A percentile compares a stretch with the other conserved stretches of the same genome.
Evolutionary conservation across 78 protist genomes (phyloP).

Genomic region (Dictyostelium purpureum): DNA sequence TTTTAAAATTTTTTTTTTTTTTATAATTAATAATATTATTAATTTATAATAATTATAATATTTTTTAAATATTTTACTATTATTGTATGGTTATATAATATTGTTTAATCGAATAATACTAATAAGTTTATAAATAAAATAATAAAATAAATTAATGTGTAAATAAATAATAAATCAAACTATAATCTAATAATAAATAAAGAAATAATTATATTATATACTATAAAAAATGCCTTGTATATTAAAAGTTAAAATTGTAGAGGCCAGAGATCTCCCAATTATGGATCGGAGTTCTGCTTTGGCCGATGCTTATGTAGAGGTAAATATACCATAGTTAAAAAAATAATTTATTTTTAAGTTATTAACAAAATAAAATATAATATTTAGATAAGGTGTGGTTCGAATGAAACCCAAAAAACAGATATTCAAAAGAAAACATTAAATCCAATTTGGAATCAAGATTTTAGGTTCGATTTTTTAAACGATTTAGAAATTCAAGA

Average conservation of each 20-base stretch:
- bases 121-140: too few relatives aligned
- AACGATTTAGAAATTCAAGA: slow-evolving; percentile 90
- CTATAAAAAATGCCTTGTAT: slow-evolving; percentile 89
- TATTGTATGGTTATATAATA: too few relatives aligned
- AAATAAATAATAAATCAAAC: too few relatives aligned
- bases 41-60: too few relatives aligned
- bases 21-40: too few relatives aligned
- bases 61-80: too few relatives aligned
- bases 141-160: too few relatives aligned
- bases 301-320: slow-evolving; percentile 95
- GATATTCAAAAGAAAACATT: slow-evolving; percentile 82
- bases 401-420: slow-evolving; percentile 81
- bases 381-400: slow-evolving; percentile 22
- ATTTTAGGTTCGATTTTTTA: slow-evolving; percentile 86
- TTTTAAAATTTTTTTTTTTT: too few relatives aligned
- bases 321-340: not conserved
- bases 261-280: slow-evolving; percentile 94
- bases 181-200: too few relatives aligned
- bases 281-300: slow-evolving; percentile 92
- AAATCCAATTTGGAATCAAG: slow-evolving; percentile 90
- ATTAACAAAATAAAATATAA: not conserved
- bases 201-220: too few relatives aligned
- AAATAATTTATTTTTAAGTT: too few relatives aligned
- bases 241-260: slow-evolving; percentile 84
- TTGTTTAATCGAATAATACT: too few relatives aligned